These are phyloP conservation scores for Articulospora tetracladia DNA, from an alignment of 495 filamentous ascomycete species.

Conservation along the genomic window DNA sequence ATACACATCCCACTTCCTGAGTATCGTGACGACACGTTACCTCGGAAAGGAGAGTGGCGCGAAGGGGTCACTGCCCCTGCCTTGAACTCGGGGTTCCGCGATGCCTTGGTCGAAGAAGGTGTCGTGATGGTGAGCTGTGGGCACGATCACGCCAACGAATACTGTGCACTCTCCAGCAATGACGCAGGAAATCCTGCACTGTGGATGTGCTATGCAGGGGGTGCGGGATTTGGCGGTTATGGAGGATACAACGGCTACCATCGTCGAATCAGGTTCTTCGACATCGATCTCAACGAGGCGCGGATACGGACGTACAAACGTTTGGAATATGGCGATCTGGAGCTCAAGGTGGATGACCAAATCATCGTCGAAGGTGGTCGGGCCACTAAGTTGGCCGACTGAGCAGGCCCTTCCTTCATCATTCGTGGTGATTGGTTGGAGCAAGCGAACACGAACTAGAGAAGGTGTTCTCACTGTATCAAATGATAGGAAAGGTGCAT, in stretches of 20 bases:
- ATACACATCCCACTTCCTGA: constrained; percentile 97
- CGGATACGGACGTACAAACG: constrained; percentile 89
- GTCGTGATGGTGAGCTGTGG: constrained; percentile 85
- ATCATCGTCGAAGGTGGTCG: constrained; percentile 81
- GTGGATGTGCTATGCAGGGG: constrained; percentile 99
- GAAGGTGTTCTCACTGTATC: background rate
- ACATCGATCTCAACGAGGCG: constrained; percentile 86
- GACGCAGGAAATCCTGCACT: constrained; percentile 57
- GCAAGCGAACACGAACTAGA: background rate
- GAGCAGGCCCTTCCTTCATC: background rate
- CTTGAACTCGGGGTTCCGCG: constrained; percentile 84
- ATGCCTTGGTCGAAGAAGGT: constrained; percentile 80
- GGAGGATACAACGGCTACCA: constrained; percentile 84
- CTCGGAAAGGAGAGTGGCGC: constrained; percentile 59
- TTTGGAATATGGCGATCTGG: constrained; percentile 75
- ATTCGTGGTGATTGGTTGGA: background rate
- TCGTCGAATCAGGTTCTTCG: constrained; percentile 81
- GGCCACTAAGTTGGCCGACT: constrained; percentile 28
- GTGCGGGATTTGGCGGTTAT: constrained; percentile 87
- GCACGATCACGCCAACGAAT: constrained; percentile 97
- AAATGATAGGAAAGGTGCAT: background rate
- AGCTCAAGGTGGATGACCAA: constrained; percentile 73
- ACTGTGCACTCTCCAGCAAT: constrained; percentile 68
- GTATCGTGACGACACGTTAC: constrained; percentile 53
- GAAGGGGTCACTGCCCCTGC: constrained; percentile 80